Evolutionary conservation across 257 asterid genomes (phyloP).

Genomic region (Rauvolfia tetraphylla): DNA sequence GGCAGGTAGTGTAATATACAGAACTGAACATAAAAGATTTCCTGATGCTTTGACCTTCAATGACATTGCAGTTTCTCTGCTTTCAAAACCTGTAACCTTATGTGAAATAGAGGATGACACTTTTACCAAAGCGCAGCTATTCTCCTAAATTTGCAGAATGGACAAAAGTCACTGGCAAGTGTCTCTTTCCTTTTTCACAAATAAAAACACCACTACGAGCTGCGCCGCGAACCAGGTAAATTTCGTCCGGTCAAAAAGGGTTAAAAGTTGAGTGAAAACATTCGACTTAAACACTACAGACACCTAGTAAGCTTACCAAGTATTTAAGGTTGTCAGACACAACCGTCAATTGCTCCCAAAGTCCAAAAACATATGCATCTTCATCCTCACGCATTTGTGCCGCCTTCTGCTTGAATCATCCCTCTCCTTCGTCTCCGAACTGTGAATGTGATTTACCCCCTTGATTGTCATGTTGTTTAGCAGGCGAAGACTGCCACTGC

Average conservation of each 20-base stretch:
- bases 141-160: constrained; percentile 5
- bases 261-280: not conserved
- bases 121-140: constrained; percentile 5
- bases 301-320: not conserved
- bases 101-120: not conserved
- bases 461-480: constrained; percentile 10
- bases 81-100: not conserved
- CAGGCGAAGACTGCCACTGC: constrained; percentile 22
- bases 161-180: not conserved
- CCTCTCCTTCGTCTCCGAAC: constrained; percentile 32
- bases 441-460: constrained; percentile 4
- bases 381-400: constrained; percentile 7
- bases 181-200: not conserved
- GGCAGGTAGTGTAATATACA: not conserved
- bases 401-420: constrained; percentile 24
- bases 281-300: not conserved
- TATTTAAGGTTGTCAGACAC: not conserved
- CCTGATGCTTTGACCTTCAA: not conserved
- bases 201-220: not conserved
- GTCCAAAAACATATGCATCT: not conserved
- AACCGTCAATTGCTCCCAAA: not conserved
- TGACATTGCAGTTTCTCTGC: not conserved
- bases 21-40: not conserved
- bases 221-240: not conserved
- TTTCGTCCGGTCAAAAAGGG: not conserved